Conservation (phyloP, 805 yeast species). For the Candida hispaniensis region DNA sequence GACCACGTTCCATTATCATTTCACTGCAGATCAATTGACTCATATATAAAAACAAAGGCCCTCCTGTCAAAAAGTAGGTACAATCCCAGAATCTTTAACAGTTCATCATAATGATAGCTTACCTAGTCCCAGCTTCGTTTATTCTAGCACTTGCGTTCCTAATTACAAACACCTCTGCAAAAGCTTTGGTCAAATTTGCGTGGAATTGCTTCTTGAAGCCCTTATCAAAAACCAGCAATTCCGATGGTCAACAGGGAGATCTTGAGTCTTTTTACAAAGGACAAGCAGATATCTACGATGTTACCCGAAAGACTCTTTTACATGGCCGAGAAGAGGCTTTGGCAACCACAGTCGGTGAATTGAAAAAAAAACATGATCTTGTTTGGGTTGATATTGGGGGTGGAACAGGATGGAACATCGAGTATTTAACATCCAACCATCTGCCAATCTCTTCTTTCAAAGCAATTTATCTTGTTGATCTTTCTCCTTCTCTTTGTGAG, state of each 20-base stretch:
- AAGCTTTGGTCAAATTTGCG: conserved; percentile 27
- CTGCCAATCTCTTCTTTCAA: conserved; percentile 43
- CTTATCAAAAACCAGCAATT: conserved; percentile 31
- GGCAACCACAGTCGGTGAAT: conserved; percentile 46
- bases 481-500: conserved; percentile 66
- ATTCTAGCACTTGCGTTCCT: conserved; percentile 16
- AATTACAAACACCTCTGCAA: conserved; percentile 18
- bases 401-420: conserved; percentile 77
- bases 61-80: too few relatives aligned
- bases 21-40: too few relatives aligned
- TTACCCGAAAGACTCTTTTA: conserved; percentile 53
- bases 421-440: conserved; percentile 49
- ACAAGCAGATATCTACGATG: conserved; percentile 69
- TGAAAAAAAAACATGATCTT: conserved; percentile 30
- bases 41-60: too few relatives aligned
- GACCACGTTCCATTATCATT: too few relatives aligned
- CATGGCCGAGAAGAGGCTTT: conserved; percentile 63
- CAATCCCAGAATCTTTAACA: too few relatives aligned
- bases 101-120: conserved; percentile 15
- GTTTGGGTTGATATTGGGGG: conserved; percentile 51
- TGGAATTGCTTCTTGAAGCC: conserved; percentile 54
- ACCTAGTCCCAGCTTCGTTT: conserved; percentile 16
- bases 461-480: conserved; percentile 61
- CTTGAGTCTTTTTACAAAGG: conserved; percentile 62
- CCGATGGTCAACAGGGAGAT: conserved; percentile 40